A percentile compares a stretch with the other conserved stretches of the same genome.
phyloP scores from a whole-genome alignment of 768 basidiomycete genomes.

The Serendipita sp. region DNA sequence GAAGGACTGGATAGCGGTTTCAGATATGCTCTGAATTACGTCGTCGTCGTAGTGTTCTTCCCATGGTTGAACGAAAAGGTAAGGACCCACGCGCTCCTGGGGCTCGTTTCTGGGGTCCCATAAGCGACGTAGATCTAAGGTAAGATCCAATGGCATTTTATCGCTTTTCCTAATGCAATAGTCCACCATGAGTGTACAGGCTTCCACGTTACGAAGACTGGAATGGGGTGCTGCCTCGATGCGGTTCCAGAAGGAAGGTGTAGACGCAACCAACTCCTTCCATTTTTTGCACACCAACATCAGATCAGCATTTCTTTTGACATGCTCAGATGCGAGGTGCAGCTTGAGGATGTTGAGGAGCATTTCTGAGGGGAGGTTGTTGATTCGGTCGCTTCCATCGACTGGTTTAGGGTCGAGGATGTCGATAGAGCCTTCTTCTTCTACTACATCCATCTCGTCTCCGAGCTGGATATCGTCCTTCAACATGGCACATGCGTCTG shows the following conservation, averaged over 20 bases:
- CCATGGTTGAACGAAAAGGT: no score
- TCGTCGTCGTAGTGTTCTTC: no score
- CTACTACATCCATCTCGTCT: background rate
- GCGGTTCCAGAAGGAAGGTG: background rate
- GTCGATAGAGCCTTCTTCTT: background rate
- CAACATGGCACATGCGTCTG: background rate
- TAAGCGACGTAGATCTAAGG: no score
- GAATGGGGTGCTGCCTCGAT: background rate
- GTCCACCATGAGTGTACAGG: no score
- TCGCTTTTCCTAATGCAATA: no score
- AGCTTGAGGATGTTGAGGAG: background rate
- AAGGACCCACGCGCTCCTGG: no score
- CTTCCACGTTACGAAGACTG: background rate
- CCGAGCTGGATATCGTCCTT: background rate
- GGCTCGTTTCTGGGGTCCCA: no score
- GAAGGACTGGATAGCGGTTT: no score
- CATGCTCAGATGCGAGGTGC: background rate
- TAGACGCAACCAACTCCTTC: background rate
- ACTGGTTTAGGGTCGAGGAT: background rate
- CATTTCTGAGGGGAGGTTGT: background rate
- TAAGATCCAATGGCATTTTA: no score
- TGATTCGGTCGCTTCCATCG: background rate
- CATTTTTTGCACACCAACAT: background rate
- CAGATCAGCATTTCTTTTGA: background rate
- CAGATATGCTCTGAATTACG: no score